Evolutionary conservation across 2,329 filamentous ascomycete genomes (phyloP).

Genomic region (Penicillium griseofulvum): DNA sequence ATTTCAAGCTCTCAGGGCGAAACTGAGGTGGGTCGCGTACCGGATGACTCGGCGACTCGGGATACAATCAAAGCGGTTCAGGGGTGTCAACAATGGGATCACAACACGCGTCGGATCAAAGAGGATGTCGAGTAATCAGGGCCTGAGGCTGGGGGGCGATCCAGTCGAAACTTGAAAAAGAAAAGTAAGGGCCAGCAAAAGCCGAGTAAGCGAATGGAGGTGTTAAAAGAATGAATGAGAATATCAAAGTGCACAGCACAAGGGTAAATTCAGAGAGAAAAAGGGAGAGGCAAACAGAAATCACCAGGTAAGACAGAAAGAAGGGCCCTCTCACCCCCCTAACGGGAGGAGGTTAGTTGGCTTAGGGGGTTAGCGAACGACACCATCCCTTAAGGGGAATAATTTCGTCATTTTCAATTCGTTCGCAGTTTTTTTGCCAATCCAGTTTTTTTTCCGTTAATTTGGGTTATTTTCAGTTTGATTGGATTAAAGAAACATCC

Average conservation of each 20-base stretch:
- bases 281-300: constrained; percentile 1
- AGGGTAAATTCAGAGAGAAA: neutral
- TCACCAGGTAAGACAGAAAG: constrained; percentile 5
- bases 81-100: neutral
- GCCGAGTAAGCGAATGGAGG: constrained; percentile 1
- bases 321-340: constrained; percentile 6
- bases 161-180: neutral
- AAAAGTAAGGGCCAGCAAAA: neutral
- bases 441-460: neutral
- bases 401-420: constrained; percentile 8
- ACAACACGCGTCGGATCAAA: neutral
- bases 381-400: constrained; percentile 11
- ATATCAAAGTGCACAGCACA: constrained; percentile 25
- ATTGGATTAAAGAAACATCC: neutral
- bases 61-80: neutral
- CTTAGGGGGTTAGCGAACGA: constrained; percentile 1
- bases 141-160: constrained; percentile 4
- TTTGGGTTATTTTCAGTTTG: constrained; percentile 2
- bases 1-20: neutral
- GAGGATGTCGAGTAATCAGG: neutral
- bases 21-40: neutral
- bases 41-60: neutral
- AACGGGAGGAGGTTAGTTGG: constrained; percentile 7
- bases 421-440: neutral
- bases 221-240: constrained; percentile 6